phyloP scores from a whole-genome alignment of 192 early-diverging fungal genomes.

The Coemansia sp. region DNA sequence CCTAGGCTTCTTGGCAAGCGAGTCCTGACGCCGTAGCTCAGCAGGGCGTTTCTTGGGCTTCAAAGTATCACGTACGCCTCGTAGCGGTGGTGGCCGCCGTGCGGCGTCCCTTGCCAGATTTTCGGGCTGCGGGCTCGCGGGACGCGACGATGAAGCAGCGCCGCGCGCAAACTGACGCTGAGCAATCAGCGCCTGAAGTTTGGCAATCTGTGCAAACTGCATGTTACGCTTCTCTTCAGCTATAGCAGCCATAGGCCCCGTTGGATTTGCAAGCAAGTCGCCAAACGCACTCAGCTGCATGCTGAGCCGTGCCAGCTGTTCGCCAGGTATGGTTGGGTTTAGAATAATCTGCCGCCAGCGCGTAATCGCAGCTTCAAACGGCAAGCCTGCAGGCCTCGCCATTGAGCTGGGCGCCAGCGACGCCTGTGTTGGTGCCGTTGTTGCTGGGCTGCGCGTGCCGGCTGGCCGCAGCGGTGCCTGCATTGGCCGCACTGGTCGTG shows the following conservation, averaged over 20 bases:
- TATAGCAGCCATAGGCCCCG: slow-evolving; percentile 16
- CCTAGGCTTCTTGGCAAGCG: slow-evolving; percentile 31
- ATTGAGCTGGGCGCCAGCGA: slow-evolving; percentile 1
- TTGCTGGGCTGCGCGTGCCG: slow-evolving; percentile 19
- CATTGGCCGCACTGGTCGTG: neutral
- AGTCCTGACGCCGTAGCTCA: slow-evolving; percentile 27
- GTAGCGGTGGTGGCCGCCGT: neutral
- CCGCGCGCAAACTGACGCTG: slow-evolving; percentile 40
- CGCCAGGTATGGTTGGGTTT: slow-evolving; percentile 29
- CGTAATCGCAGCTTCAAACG: slow-evolving; percentile 23
- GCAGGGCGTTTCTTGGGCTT: slow-evolving; percentile 34
- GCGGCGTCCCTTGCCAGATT: neutral
- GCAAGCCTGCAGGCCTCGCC: neutral
- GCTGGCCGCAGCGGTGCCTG: neutral
- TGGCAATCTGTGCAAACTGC: slow-evolving; percentile 43
- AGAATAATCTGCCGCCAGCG: slow-evolving; percentile 52
- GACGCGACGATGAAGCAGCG: neutral
- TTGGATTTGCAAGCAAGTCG: slow-evolving; percentile 16
- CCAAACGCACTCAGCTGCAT: slow-evolving; percentile 50
- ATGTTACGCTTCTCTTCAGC: slow-evolving; percentile 35
- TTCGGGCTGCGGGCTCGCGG: slow-evolving; percentile 24
- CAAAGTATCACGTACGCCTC: neutral
- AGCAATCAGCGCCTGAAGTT: slow-evolving; percentile 46
- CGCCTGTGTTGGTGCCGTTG: slow-evolving; percentile 5
- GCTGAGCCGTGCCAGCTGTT: slow-evolving; percentile 43